Conservation (phyloP, 495 filamentous ascomycete genomes). For the Xylaria telfairii region DNA sequence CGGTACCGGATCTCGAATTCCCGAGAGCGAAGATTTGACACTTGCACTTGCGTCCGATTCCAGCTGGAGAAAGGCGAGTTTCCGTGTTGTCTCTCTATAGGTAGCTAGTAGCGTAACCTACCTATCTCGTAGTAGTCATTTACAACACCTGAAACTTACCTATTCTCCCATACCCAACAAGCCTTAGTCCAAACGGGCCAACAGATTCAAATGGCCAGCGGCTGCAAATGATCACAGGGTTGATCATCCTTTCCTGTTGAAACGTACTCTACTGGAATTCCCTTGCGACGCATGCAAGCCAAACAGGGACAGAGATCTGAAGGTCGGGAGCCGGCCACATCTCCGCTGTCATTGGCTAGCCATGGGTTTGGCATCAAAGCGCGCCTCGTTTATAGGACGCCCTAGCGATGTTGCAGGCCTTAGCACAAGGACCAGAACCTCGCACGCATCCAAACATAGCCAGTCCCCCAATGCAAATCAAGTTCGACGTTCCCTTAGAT, state of each 20-base stretch:
- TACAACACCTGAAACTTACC: background rate
- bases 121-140: background rate
- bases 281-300: background rate
- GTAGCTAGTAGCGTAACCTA: background rate
- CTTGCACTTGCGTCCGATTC: background rate
- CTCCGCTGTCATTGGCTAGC: constrained; percentile 4
- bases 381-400: background rate
- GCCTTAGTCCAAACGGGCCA: background rate
- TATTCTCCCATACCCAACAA: background rate
- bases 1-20: background rate
- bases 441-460: background rate
- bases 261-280: background rate
- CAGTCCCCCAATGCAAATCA: background rate
- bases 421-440: background rate
- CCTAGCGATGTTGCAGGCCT: background rate
- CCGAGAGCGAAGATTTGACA: background rate
- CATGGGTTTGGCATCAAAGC: background rate
- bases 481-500: constrained; percentile 3
- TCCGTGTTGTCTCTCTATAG: no score
- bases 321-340: background rate
- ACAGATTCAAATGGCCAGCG: background rate
- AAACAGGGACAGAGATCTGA: background rate
- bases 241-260: background rate
- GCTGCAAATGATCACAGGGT: no score
- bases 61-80: background rate